phyloP scores from a whole-genome alignment of 2,329 filamentous ascomycete species.

The Penicillium sp. region DNA sequence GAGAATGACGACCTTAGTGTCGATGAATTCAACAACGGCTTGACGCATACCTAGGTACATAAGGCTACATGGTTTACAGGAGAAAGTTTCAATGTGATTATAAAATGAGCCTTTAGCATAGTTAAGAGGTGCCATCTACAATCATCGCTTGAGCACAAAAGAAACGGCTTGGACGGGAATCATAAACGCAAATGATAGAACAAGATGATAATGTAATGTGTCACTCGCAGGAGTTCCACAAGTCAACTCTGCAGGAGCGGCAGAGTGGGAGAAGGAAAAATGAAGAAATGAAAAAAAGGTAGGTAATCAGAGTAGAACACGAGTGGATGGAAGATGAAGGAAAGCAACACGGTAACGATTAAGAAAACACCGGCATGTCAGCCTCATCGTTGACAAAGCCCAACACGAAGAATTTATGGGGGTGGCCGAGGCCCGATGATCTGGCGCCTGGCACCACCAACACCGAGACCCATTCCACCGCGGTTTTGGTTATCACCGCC shows the following conservation, averaged over 20 bases:
- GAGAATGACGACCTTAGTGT: no score
- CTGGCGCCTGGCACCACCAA: slow-evolving; percentile 60
- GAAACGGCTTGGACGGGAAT: slow-evolving; percentile 9
- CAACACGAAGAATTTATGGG: slow-evolving; percentile 24
- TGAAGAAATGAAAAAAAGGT: neutral
- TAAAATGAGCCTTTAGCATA: neutral
- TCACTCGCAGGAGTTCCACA: neutral
- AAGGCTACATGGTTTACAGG: no score
- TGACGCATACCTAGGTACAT: no score
- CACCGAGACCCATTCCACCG: slow-evolving; percentile 51
- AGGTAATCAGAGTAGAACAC: neutral
- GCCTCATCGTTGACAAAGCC: neutral
- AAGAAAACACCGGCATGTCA: no score
- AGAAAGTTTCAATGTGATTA: no score
- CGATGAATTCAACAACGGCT: no score
- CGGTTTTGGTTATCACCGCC: slow-evolving; percentile 64
- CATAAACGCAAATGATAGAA: slow-evolving; percentile 8
- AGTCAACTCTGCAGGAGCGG: neutral
- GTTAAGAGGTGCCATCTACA: slow-evolving; percentile 10
- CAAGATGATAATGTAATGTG: neutral
- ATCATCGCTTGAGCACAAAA: slow-evolving; percentile 1
- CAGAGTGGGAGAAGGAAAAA: neutral
- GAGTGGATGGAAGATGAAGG: neutral
- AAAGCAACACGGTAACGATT: neutral
- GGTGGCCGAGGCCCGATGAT: slow-evolving; percentile 63